Base-by-base conservation (phyloP, 495 filamentous ascomycete species). In the Parathielavia hyrcaniae region DNA sequence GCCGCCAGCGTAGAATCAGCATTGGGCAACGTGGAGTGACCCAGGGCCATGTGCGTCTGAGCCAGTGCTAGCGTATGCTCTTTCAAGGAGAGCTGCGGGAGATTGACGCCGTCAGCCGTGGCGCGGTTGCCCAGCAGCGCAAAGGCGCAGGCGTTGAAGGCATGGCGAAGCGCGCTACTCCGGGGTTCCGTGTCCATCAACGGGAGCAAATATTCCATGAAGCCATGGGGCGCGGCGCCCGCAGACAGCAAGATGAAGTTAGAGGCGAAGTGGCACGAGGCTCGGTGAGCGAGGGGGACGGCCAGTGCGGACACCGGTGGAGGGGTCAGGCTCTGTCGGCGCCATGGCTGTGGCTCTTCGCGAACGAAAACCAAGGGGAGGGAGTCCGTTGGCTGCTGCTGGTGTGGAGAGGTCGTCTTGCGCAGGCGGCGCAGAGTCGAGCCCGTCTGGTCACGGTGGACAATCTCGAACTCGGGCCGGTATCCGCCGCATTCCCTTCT, bases 401-500 rank as follows among this genome's bases (percentile, higher is more conserved):
- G 30, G 32, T 53, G 41, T 39, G 13, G 10, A 6, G n/a, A 38
- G 56, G 53, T 40, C 17, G 69, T 68, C 40, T 61, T 71, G 50
- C 64, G 65, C 36, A 74, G 4, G 23, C 79, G 75, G 54, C 75
- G 76, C 41, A 80, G 78, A 6, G 80, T 79, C 7, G 81, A 79
- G 53, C 76, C 71, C 12, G 81, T 86, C 62, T 85, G 80, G 64
- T 86, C 83, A 20, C 85, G 77, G 49, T 86, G 78, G 53, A 87
- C 76, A n/a, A 87, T 69, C 64, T 88, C 85, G 51, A 87, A 84
- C 32, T 84, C 82, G 63, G 82, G 75, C 50, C 76, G 73, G 64
- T 87, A 87, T 51, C 85, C 85, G 17, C 82, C 83, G 68, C 86
- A 89, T 57, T 75, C 75, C 57, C 85, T 76, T 61, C 78, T 79